A percentile compares a stretch with the other conserved stretches of the same genome.
These are phyloP conservation scores for Colletotrichum neosansevieriae DNA, from an alignment of 2,329 filamentous ascomycete species.

Conservation along the genomic window DNA sequence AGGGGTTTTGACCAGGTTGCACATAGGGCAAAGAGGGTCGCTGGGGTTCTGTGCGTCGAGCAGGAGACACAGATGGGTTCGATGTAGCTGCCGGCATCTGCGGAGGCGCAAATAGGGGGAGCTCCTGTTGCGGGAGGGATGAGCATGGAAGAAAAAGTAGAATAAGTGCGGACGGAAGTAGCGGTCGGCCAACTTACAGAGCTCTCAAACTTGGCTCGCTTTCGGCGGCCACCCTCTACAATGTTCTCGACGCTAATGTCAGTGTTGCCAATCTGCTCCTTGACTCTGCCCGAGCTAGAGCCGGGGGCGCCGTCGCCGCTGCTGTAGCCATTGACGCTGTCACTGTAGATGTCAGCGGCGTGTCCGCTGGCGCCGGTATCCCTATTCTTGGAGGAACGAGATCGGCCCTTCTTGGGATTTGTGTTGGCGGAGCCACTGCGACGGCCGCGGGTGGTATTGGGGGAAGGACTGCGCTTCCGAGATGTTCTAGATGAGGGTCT, in stretches of 20 bases:
- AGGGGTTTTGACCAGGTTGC: constrained; percentile 81
- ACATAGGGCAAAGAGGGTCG: constrained; percentile 81
- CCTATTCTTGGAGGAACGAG: constrained; percentile 77
- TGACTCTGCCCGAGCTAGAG: constrained; percentile 81
- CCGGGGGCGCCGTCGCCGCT: constrained; percentile 86
- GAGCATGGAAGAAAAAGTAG: constrained; percentile 45
- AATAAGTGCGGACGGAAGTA: constrained; percentile 15
- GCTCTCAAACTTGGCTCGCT: constrained; percentile 95
- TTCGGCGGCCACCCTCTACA: constrained; percentile 94
- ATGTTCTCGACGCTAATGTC: constrained; percentile 99
- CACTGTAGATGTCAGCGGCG: constrained; percentile 69
- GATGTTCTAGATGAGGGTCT: constrained; percentile 78
- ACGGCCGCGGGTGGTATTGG: constrained; percentile 73
- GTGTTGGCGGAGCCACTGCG: constrained; percentile 80
- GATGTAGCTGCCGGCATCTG: constrained; percentile 95
- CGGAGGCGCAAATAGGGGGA: constrained; percentile 93
- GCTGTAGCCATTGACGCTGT: constrained; percentile 81
- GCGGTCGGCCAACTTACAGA: constrained; percentile 76
- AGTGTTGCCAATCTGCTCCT: constrained; percentile 90
- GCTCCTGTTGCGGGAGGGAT: constrained; percentile 73
- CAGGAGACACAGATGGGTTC: constrained; percentile 96
- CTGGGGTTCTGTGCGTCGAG: constrained; percentile 81
- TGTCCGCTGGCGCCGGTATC: constrained; percentile 59
- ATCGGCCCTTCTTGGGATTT: constrained; percentile 74
- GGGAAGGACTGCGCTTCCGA: constrained; percentile 84